These are phyloP conservation scores for Grigorovia humatica DNA, from an alignment of 805 yeast species.

Conservation along the genomic window DNA sequence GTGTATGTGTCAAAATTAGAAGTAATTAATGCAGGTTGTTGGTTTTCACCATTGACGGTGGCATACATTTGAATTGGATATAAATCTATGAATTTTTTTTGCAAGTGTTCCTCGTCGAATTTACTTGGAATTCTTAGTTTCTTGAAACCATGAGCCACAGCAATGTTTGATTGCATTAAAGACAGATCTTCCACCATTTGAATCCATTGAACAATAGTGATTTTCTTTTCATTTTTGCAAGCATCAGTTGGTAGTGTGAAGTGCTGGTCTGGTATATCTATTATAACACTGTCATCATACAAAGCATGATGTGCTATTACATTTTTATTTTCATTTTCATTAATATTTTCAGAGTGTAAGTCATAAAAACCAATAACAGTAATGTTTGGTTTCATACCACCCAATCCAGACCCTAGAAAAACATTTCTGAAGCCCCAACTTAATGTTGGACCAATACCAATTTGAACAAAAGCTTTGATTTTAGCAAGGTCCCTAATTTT, in stretches of 20 bases:
- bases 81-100: constrained; percentile 61
- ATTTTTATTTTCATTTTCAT: not conserved
- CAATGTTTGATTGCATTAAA: constrained; percentile 82
- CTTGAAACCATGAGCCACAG: constrained; percentile 84
- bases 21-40: constrained; percentile 42
- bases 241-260: constrained; percentile 61
- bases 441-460: constrained; percentile 75
- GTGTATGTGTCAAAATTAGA: constrained; percentile 96
- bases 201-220: constrained; percentile 78
- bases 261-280: constrained; percentile 4
- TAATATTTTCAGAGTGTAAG: constrained; percentile 29
- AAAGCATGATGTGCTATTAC: constrained; percentile 2
- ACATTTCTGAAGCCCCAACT: constrained; percentile 96
- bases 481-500: constrained; percentile 66
- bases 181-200: constrained; percentile 83
- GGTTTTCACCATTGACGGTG: constrained; percentile 33
- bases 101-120: constrained; percentile 14
- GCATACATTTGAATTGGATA: constrained; percentile 98
- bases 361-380: constrained; percentile 88
- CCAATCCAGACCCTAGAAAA: constrained; percentile 88
- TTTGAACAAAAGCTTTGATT: constrained; percentile 89
- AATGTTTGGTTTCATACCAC: constrained; percentile 96
- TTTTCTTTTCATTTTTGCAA: constrained; percentile 59
- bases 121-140: constrained; percentile 51
- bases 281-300: constrained; percentile 1